Evolutionary conservation across 345 rosid species (phyloP), one percentile per base, ranked within the genome.

Genomic region (Geranium rotundifolium): DNA sequence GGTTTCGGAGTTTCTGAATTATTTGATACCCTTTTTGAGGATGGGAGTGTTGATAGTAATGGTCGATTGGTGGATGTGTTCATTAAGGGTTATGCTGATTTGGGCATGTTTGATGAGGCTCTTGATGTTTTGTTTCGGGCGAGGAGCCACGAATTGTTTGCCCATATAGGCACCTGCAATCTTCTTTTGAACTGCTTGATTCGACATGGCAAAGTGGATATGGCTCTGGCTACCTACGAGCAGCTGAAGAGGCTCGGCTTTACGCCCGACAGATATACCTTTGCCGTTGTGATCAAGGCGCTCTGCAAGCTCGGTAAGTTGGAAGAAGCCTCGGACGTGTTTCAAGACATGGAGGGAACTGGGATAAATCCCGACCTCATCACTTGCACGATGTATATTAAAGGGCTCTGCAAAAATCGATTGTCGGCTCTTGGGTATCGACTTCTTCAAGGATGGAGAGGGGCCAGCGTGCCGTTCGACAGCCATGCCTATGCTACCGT

Each of bases 381-480:
- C 80, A 79, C 81, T 60, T 84, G 76, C 71, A 64, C 70, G 3
- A 75, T 87, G 41, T 85, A 67, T 60, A 80, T 89, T 5, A 83
- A 84, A 77, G 95, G 90, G 50, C 85, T 89, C 61, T 85, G 95
- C 69, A 50, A 56, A 58, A 75, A 77, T 72, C 60, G 68, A n/a
- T 66, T 46, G 69, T 67, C 88, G 1, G 79, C 67, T 18, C 17
- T 52, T 17, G 98, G 87, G 58, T 64, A 72, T 71, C 58, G 69
- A 66, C 19, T 76, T 60, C 75, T 91, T 46, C 41, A 56, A 57
- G 54, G 20, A 0, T 65, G 73, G 69, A 52, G 64, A 57, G 65
- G 31, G 1, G 69, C 58, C 4, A 77, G 77, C 1, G 16, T 70
- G 64, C 79, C 79, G 31, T n/a, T 75, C 62, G 79, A 67, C 69